Base-by-base conservation (phyloP, 2,329 filamentous ascomycete species). In the Orbilia javanica region DNA sequence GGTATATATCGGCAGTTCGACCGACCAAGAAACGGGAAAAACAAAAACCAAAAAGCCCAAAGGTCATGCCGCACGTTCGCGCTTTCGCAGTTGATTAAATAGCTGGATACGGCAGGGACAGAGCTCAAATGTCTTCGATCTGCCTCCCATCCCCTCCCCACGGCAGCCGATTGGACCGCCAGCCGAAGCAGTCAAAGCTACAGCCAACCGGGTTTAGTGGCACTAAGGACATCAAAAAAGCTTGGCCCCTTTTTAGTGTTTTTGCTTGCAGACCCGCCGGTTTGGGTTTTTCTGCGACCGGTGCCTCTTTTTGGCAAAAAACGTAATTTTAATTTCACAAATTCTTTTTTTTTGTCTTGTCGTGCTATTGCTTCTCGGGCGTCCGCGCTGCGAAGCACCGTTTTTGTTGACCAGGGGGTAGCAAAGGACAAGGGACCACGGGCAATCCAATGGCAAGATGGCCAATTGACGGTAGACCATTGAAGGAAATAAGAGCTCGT, bases 361-460 rank as follows among this genome's bases (percentile, higher is more conserved):
- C n/a, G n/a, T n/a, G n/a, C n/a, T n/a, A n/a, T n/a, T n/a, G n/a
- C 29, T 8, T 8, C 48, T 69, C 71, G 71, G 71, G 42, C 71
- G 71, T 53, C 34, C 71, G 71, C 71, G n/a, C 42, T 68, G 71
- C 71, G 71, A 55, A 65, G 50, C 20, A 57, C 71, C 71, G 71
- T 63, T 63, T 68, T 60, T 42, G 34, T 42, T 42, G 34, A 42
- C 55, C 29, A 29, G 52, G 34, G 52, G 53, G 46, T 22, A 25
- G 39, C 4, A 7, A n/a, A n/a, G 39, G 5, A 3, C 10, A 22
- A 18, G 42, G 52, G 29, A 11, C 29, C 27, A 13, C 18, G 50
- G 31, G 31, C 31, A 34, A 34, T 34, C 31, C 31, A 8, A 10
- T 4, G 4, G 42, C 42, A 44, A 36, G n/a, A 57, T 39, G 11